These are phyloP conservation scores for Nitzschia palea DNA, from an alignment of 108 stramenopile species.

Conservation along the genomic window DNA sequence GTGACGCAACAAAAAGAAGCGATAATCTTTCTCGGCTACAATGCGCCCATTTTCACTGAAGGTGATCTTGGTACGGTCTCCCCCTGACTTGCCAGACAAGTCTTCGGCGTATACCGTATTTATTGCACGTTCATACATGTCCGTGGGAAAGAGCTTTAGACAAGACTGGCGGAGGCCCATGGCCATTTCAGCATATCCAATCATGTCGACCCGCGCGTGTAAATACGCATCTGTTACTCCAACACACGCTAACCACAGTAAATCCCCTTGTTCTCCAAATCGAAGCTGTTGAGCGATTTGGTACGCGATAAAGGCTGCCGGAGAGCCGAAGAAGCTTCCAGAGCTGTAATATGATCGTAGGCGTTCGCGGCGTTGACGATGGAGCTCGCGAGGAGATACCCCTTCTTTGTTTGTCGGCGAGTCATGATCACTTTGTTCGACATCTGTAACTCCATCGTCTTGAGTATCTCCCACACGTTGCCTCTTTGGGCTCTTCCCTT, in stretches of 20 bases:
- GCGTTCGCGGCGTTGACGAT: constrained; percentile 59
- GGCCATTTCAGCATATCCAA: constrained; percentile 59
- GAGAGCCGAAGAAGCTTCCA: constrained; percentile 73
- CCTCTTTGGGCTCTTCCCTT: constrained; percentile 22
- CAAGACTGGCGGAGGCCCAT: constrained; percentile 55
- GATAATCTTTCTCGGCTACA: constrained; percentile 64
- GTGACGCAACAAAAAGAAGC: constrained; percentile 80
- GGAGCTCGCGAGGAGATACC: constrained; percentile 57
- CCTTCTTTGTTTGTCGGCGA: not conserved
- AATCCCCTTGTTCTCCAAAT: constrained; percentile 60
- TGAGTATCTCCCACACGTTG: constrained; percentile 8
- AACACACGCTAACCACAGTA: constrained; percentile 85
- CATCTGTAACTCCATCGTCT: constrained; percentile 17
- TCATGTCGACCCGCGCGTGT: constrained; percentile 68
- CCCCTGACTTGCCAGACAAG: constrained; percentile 22
- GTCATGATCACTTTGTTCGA: constrained; percentile 12
- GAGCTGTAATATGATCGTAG: constrained; percentile 67
- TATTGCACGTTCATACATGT: constrained; percentile 53
- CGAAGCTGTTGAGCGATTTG: constrained; percentile 61
- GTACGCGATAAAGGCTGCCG: constrained; percentile 69
- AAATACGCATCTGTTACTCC: constrained; percentile 82
- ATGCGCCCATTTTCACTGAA: constrained; percentile 79
- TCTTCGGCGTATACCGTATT: constrained; percentile 78
- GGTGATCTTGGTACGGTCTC: constrained; percentile 55
- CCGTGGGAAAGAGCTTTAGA: constrained; percentile 62